phyloP scores from a whole-genome alignment of 177 flowering plant species.

The Vitis hybrid region DNA sequence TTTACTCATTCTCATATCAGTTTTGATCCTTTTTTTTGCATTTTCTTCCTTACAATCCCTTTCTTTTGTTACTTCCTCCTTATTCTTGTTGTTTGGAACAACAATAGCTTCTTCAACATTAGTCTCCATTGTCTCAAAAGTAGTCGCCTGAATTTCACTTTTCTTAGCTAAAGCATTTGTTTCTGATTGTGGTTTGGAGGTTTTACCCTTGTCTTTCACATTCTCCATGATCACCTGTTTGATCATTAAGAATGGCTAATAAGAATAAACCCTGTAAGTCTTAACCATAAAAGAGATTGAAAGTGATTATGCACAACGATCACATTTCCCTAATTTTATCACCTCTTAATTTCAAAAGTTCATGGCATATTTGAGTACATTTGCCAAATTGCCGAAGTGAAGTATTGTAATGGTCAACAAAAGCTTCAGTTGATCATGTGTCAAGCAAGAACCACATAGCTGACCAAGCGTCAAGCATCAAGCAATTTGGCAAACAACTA shows the following conservation, averaged over 20 bases:
- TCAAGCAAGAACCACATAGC: no score
- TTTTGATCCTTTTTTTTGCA: neutral
- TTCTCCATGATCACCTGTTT: conserved; percentile 9
- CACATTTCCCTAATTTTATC: neutral
- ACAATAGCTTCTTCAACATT: neutral
- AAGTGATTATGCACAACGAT: neutral
- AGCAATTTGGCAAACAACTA: no score
- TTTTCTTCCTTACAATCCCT: neutral
- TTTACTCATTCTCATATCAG: neutral
- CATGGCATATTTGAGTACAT: neutral
- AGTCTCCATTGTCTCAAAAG: conserved; percentile 2
- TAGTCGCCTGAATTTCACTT: conserved; percentile 5
- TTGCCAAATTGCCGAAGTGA: no score
- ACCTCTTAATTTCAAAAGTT: neutral
- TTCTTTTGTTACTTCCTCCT: no score
- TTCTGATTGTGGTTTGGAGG: neutral
- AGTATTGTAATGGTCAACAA: no score
- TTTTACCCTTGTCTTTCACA: conserved; percentile 8
- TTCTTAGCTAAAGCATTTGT: neutral
- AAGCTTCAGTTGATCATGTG: no score
- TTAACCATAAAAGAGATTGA: neutral
- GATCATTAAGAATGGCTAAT: neutral
- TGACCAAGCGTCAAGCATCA: no score
- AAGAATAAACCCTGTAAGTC: neutral
- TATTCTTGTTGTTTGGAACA: conserved; percentile 3